Base-by-base conservation (phyloP, 1,139 yeast species). In the Diutina rugosa region DNA sequence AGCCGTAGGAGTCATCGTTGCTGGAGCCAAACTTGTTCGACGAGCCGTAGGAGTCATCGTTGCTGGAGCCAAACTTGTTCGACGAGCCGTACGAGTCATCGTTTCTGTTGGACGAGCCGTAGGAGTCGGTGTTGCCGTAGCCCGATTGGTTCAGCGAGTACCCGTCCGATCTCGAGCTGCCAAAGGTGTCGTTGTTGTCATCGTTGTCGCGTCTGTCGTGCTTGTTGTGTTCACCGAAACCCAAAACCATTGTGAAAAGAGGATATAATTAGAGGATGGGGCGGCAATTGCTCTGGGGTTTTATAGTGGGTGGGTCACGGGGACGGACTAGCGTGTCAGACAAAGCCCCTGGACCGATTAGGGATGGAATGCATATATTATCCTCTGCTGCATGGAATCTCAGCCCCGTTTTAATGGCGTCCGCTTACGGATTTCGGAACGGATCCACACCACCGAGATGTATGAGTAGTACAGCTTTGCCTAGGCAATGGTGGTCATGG, bases 61-160 rank as follows among this genome's bases (percentile, higher is more conserved):
- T 51, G 29, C 48, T 46, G n/a, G n/a, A n/a, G n/a, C n/a, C n/a
- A n/a, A n/a, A n/a, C 28, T 29, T 47, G 51, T 47, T 46, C 28
- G 48, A 46, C 41, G 61, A 58, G 51, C 67, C 67, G 35, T 60
- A 62, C 10, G 68, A 62, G 57, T 63, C 65, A 56, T 59, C 56
- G 56, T 61, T 51, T 46, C 48, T 46, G 47, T 32, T 57, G 6
- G 55, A 30, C 18, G 55, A 44, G 14, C 57, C 57, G 47, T 41
- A 57, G 5, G 55, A 52, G 48, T 51, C 57, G 57, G 58, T 55
- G 35, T 47, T 47, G 38, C 41, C 41, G 41, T 35, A 35, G n/a
- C 41, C 41, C 6, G 41, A 8, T 10, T 35, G 41, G n/a, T 12
- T 10, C 41, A 35, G 41, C 41, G 51, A 47, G 21, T 30, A 44